Evolutionary conservation across 768 basidiomycete species (phyloP).

Genomic region (Lentinula sp.): DNA sequence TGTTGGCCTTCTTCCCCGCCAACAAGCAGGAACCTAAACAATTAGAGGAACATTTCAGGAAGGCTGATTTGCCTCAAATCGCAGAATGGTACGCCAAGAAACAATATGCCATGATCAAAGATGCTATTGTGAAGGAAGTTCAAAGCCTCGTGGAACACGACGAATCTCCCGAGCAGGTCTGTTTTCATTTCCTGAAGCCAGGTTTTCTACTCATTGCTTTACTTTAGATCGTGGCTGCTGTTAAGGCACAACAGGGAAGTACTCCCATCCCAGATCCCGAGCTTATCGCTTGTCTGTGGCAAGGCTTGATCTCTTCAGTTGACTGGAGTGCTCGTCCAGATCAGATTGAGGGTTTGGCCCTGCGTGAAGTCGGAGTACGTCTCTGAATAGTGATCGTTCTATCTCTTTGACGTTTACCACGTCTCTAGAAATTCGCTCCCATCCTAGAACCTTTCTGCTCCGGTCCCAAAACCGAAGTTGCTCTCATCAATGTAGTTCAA

Average conservation of each 20-base stretch:
- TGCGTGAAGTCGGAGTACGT: slow-evolving; percentile 82
- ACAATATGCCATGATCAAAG: slow-evolving; percentile 78
- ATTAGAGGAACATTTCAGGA: slow-evolving; percentile 85
- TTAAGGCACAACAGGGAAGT: slow-evolving; percentile 71
- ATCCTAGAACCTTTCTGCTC: slow-evolving; percentile 89
- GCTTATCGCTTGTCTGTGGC: slow-evolving; percentile 86
- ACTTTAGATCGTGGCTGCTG: slow-evolving; percentile 64
- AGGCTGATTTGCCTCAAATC: slow-evolving; percentile 68
- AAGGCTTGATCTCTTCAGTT: slow-evolving; percentile 79
- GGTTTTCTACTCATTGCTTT: slow-evolving; percentile 8
- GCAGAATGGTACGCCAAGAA: slow-evolving; percentile 95
- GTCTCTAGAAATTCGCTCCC: slow-evolving; percentile 66
- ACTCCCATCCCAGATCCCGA: slow-evolving; percentile 82
- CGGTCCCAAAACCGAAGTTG: slow-evolving; percentile 85
- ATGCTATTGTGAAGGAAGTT: slow-evolving; percentile 63
- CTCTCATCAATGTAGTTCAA: slow-evolving; percentile 93
- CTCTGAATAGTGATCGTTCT: not conserved
- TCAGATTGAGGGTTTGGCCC: slow-evolving; percentile 84
- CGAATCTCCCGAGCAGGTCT: slow-evolving; percentile 63
- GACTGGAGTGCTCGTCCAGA: slow-evolving; percentile 90
- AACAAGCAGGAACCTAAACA: slow-evolving; percentile 70
- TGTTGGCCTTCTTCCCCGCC: slow-evolving; percentile 81
- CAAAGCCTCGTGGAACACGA: slow-evolving; percentile 66
- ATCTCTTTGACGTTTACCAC: not conserved
- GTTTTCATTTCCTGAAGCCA: slow-evolving; percentile 14